These are phyloP conservation scores for Pichia phayaonensis DNA, from an alignment of 805 yeast species.

Conservation along the genomic window DNA sequence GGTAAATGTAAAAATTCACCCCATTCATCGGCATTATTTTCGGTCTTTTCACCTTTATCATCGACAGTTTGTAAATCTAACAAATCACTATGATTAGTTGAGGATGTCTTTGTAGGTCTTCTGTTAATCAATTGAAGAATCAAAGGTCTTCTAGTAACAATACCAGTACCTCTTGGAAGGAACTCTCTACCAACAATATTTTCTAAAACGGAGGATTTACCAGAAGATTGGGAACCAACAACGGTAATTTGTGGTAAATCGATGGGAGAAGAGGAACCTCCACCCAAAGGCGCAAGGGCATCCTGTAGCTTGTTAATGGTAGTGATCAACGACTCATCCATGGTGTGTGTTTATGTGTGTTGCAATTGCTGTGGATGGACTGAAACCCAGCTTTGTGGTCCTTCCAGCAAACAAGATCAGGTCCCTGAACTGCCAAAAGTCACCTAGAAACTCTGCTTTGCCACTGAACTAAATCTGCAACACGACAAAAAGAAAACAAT, in stretches of 20 bases:
- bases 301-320: constrained; percentile 89
- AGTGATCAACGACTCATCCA: constrained; percentile 75
- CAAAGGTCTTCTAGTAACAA: constrained; percentile 84
- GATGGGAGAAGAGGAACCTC: constrained; percentile 81
- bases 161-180: constrained; percentile 88
- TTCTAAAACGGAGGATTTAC: constrained; percentile 84
- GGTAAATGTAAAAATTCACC: constrained; percentile 96
- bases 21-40: constrained; percentile 83
- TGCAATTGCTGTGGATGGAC: too few species aligned
- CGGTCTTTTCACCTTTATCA: constrained; percentile 44
- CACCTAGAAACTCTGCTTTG: too few species aligned
- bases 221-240: constrained; percentile 86
- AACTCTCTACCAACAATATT: constrained; percentile 89
- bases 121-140: constrained; percentile 73
- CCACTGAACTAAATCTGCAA: too few species aligned
- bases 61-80: constrained; percentile 38
- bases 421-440: too few species aligned
- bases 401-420: too few species aligned
- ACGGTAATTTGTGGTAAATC: constrained; percentile 94
- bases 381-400: too few species aligned
- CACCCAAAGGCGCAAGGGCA: constrained; percentile 94
- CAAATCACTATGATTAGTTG: constrained; percentile 27
- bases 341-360: too few species aligned
- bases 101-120: constrained; percentile 29
- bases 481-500: too few species aligned